phyloP scores from a whole-genome alignment of 2,329 filamentous ascomycete genomes.

The Raffaelea albimanens region DNA sequence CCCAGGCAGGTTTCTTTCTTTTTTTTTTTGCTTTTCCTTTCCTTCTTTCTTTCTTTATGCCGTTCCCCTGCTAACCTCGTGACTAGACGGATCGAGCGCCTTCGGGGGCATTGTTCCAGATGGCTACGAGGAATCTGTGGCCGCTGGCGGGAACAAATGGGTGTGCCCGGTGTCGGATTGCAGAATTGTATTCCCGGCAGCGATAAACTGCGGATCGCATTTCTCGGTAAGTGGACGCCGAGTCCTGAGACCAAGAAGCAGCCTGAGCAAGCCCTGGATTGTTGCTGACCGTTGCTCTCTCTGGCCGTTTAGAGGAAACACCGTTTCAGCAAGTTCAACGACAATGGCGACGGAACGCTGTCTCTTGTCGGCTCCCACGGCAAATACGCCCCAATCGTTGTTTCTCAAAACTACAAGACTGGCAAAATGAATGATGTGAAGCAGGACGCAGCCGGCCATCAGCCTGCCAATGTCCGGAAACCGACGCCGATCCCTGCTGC shows the following conservation, averaged over 20 bases:
- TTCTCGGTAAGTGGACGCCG: neutral
- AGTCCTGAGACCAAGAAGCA: too few relatives aligned
- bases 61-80: neutral
- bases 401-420: too few relatives aligned
- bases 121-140: conserved; percentile 1
- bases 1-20: too few relatives aligned
- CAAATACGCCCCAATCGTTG: too few relatives aligned
- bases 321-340: conserved; percentile 14
- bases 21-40: too few relatives aligned
- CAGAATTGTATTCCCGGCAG: neutral
- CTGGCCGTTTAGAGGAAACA: conserved; percentile 12
- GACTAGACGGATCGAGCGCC: neutral
- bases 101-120: conserved; percentile 6
- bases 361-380: conserved; percentile 9
- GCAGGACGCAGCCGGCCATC: neutral
- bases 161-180: conserved; percentile 6
- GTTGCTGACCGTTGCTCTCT: conserved; percentile 1
- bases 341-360: conserved; percentile 22
- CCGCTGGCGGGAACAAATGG: neutral
- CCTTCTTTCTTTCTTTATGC: too few relatives aligned
- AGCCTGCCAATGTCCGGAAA: too few relatives aligned
- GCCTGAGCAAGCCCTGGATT: too few relatives aligned
- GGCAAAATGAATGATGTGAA: neutral
- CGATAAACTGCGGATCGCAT: conserved; percentile 1
- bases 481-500: too few relatives aligned